phyloP scores from a whole-genome alignment of 768 basidiomycete genomes.

The Tricholoma sp. region DNA sequence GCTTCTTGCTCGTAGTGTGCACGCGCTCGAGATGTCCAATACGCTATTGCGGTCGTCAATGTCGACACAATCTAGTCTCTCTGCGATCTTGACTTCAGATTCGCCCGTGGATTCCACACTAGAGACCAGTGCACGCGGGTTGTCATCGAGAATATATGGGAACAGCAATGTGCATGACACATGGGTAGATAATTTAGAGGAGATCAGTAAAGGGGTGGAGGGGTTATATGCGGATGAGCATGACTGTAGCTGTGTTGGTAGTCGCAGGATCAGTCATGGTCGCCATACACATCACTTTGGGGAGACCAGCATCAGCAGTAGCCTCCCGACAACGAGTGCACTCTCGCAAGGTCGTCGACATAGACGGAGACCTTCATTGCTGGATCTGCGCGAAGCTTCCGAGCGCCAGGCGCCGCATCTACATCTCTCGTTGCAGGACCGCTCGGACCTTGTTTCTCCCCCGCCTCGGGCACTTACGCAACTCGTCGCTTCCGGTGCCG shows the following conservation, averaged over 20 bases:
- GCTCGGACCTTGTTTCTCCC: slow-evolving; percentile 55
- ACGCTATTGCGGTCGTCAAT: slow-evolving; percentile 71
- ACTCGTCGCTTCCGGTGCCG: slow-evolving; percentile 55
- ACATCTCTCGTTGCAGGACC: slow-evolving; percentile 45
- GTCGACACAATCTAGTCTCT: slow-evolving; percentile 54
- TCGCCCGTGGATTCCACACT: slow-evolving; percentile 40
- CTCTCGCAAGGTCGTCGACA: slow-evolving; percentile 4
- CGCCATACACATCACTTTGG: slow-evolving; percentile 1
- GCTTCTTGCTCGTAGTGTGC: slow-evolving; percentile 76
- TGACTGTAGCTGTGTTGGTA: slow-evolving; percentile 7
- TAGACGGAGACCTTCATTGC: slow-evolving; percentile 41
- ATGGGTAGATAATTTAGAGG: slow-evolving; percentile 68
- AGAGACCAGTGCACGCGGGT: slow-evolving; percentile 44
- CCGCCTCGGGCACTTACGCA: slow-evolving; percentile 74
- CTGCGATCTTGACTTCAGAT: slow-evolving; percentile 44
- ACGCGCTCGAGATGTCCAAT: slow-evolving; percentile 84
- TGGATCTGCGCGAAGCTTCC: slow-evolving; percentile 30
- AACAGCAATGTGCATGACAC: slow-evolving; percentile 40
- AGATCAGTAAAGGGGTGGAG: slow-evolving; percentile 61
- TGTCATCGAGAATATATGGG: slow-evolving; percentile 47
- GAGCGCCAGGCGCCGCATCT: slow-evolving; percentile 34
- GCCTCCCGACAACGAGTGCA: slow-evolving; percentile 34
- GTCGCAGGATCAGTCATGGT: background rate
- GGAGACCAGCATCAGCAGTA: slow-evolving; percentile 33
- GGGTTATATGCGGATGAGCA: slow-evolving; percentile 40